phyloP scores from a whole-genome alignment of 176 grass and related monocot species.

The Melocanna baccifera region DNA sequence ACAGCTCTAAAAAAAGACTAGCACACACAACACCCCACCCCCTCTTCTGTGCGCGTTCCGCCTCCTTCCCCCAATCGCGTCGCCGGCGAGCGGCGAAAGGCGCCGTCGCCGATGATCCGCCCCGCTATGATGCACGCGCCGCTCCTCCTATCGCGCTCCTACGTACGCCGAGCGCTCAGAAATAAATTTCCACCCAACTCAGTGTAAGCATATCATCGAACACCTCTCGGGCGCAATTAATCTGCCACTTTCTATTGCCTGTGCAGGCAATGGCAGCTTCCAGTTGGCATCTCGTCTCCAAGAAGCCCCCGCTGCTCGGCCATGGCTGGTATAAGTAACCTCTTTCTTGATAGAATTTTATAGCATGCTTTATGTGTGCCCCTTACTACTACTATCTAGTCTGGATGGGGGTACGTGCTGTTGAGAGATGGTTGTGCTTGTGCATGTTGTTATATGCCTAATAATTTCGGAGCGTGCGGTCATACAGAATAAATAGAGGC shows the following conservation, averaged over 20 bases:
- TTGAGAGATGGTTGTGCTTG: not conserved
- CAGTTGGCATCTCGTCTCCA: not conserved
- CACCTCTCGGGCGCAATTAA: constrained; percentile 9
- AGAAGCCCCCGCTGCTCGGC: not conserved
- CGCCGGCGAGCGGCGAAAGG: not conserved
- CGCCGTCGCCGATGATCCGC: not conserved
- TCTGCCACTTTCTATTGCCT: not conserved
- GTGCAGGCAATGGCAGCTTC: constrained; percentile 11
- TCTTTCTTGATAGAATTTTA: not conserved
- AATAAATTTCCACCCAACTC: not conserved
- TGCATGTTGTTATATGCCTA: not conserved
- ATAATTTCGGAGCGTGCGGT: not conserved
- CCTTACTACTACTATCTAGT: not conserved
- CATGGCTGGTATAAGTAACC: not conserved
- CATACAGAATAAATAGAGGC: not conserved
- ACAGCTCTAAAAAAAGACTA: too few species aligned
- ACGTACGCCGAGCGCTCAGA: not conserved
- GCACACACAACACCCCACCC: not conserved
- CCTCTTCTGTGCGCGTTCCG: not conserved
- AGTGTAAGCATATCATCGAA: constrained; percentile 16
- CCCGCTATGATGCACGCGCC: not conserved
- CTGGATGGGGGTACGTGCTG: not conserved
- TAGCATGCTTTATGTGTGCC: not conserved
- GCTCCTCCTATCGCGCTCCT: constrained; percentile 6
- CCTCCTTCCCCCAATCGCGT: not conserved